Conservation (phyloP, 768 basidiomycete genomes). For the Daedaleopsis sinensis region DNA sequence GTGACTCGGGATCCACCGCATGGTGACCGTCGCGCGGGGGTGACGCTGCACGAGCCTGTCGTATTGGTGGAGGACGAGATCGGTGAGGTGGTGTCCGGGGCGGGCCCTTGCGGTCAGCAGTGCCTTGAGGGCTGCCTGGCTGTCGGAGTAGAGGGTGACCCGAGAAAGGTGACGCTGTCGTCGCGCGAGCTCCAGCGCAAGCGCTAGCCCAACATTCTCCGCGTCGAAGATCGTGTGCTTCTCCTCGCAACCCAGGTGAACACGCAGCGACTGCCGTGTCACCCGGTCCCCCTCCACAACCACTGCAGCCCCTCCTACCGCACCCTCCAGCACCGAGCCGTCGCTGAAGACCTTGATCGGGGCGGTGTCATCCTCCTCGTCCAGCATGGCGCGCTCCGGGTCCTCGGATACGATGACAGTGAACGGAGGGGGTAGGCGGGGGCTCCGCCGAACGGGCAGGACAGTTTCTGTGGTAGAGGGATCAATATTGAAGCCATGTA, state of each 20-base stretch:
- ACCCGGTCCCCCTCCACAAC: slow-evolving; percentile 8
- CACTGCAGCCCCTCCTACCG: slow-evolving; percentile 27
- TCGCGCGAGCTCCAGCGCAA: slow-evolving; percentile 28
- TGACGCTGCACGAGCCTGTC: not conserved
- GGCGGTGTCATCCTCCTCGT: not conserved
- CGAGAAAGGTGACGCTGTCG: not conserved
- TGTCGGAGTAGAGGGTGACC: not conserved
- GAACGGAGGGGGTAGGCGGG: not conserved
- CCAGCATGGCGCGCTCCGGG: slow-evolving; percentile 7
- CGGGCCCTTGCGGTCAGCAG: not conserved
- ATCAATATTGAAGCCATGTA: slow-evolving; percentile 23
- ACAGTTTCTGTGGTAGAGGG: not conserved
- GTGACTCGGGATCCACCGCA: slow-evolving; percentile 29
- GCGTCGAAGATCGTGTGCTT: slow-evolving; percentile 34
- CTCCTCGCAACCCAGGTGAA: slow-evolving; percentile 22
- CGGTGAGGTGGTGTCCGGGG: slow-evolving; percentile 17
- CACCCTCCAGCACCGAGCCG: not conserved
- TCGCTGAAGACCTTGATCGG: not conserved
- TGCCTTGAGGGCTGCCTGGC: not conserved
- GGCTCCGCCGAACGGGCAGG: too few relatives aligned
- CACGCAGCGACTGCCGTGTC: slow-evolving; percentile 1
- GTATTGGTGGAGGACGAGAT: not conserved
- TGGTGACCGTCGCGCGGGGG: not conserved
- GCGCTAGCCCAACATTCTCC: slow-evolving; percentile 30
- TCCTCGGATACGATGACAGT: not conserved